These are phyloP conservation scores for Acanthamoeba healyi DNA, from an alignment of 208 protist species.

Conservation along the genomic window DNA sequence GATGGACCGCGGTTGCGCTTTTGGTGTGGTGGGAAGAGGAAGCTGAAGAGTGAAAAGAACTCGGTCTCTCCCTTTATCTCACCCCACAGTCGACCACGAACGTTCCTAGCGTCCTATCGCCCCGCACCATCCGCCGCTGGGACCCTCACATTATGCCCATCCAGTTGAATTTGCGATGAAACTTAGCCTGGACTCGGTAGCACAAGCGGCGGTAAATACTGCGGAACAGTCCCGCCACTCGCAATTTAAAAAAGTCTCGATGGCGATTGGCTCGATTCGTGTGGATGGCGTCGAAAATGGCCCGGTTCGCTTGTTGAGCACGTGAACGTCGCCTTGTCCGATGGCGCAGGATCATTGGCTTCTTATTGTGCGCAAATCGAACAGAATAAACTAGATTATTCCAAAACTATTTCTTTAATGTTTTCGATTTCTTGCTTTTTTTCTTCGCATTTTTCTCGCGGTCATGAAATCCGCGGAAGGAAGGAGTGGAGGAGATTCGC, in stretches of 20 bases:
- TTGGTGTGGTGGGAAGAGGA: neutral
- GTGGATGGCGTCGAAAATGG: neutral
- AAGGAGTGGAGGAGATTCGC: slow-evolving; percentile 29
- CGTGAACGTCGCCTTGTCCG: too few relatives aligned
- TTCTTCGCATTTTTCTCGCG: neutral
- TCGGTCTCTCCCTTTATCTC: neutral
- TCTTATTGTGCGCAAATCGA: neutral
- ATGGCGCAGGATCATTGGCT: neutral
- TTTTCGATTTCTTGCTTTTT: neutral
- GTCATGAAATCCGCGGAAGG: neutral
- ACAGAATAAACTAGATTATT: too few relatives aligned
- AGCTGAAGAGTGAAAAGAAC: neutral
- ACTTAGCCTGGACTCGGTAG: too few relatives aligned
- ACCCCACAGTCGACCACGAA: too few relatives aligned
- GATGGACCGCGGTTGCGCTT: too few relatives aligned
- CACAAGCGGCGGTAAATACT: too few relatives aligned
- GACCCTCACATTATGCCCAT: too few relatives aligned
- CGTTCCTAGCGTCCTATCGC: too few relatives aligned
- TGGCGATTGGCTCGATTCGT: neutral
- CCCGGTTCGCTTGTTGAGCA: neutral
- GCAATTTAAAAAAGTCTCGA: neutral
- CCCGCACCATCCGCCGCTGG: too few relatives aligned
- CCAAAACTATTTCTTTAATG: neutral
- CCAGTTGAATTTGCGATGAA: too few relatives aligned
- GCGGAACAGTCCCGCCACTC: too few relatives aligned